Evolutionary conservation across 495 filamentous ascomycete genomes (phyloP).

Genomic region (Penicillium salamii): DNA sequence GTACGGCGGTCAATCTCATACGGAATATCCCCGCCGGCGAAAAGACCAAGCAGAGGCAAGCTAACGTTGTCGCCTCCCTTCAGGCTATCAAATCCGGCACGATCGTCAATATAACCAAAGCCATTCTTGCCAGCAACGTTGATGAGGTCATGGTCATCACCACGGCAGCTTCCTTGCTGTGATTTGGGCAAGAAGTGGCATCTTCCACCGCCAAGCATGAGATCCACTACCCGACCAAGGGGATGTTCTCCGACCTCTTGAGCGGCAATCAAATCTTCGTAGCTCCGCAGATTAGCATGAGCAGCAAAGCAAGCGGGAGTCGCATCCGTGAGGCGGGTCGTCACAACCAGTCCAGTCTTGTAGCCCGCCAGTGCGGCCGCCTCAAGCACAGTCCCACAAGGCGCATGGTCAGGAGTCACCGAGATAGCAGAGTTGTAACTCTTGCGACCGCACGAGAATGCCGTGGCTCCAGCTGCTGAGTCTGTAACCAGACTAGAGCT

Average conservation of each 20-base stretch:
- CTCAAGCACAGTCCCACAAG: slow-evolving; percentile 93
- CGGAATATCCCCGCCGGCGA: slow-evolving; percentile 80
- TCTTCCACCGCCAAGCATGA: slow-evolving; percentile 88
- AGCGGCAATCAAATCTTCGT: slow-evolving; percentile 87
- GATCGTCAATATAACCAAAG: slow-evolving; percentile 72
- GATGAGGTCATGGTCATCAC: slow-evolving; percentile 67
- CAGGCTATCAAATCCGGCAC: slow-evolving; percentile 75
- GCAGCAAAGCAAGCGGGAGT: slow-evolving; percentile 96
- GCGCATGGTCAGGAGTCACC: slow-evolving; percentile 75
- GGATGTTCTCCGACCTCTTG: slow-evolving; percentile 87
- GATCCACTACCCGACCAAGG: slow-evolving; percentile 80
- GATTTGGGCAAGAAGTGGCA: slow-evolving; percentile 90
- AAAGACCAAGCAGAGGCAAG: slow-evolving; percentile 84
- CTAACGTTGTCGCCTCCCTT: slow-evolving; percentile 64
- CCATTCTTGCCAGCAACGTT: slow-evolving; percentile 68
- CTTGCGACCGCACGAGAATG: slow-evolving; percentile 88
- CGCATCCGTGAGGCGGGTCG: slow-evolving; percentile 91
- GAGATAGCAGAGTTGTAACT: slow-evolving; percentile 96
- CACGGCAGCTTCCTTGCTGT: slow-evolving; percentile 71
- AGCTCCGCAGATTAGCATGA: slow-evolving; percentile 73
- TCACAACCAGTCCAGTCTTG: slow-evolving; percentile 90
- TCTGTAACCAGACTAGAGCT: slow-evolving; percentile 83
- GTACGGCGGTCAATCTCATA: slow-evolving; percentile 86
- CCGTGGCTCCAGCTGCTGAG: slow-evolving; percentile 92
- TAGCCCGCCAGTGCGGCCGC: slow-evolving; percentile 90